Evolutionary conservation across 2,329 filamentous ascomycete genomes (phyloP).

Genomic region (Dothideomycetes sp.): DNA sequence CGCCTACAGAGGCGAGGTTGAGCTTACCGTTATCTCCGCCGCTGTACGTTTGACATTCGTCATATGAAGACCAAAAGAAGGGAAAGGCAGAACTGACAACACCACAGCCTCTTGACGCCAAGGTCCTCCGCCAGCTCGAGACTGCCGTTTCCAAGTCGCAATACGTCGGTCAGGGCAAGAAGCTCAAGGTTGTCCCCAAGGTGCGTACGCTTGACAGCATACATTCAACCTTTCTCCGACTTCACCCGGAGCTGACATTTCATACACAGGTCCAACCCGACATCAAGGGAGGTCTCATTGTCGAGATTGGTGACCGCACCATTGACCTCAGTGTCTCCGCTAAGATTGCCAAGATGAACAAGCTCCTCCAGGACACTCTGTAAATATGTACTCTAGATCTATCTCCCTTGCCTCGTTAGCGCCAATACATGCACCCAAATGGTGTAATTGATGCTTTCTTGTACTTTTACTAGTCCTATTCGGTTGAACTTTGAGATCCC

Average conservation of each 20-base stretch:
- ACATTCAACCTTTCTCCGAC: not conserved
- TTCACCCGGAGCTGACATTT: not conserved
- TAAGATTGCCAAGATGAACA: constrained; percentile 98
- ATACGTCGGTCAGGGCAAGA: constrained; percentile 85
- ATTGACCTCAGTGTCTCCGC: constrained; percentile 93
- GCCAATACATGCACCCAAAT: not conserved
- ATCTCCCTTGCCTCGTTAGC: not conserved
- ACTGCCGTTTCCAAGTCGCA: constrained; percentile 77
- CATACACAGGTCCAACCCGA: constrained; percentile 77
- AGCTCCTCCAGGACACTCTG: constrained; percentile 91
- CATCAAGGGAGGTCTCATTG: constrained; percentile 83
- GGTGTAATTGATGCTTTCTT: not conserved
- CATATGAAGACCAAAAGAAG: no score
- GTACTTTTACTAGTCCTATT: no score
- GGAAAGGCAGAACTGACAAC: constrained; percentile 6
- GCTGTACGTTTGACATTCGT: constrained; percentile 47
- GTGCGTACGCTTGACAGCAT: constrained; percentile 33
- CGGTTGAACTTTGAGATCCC: no score
- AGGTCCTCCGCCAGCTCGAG: constrained; percentile 78
- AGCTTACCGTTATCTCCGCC: constrained; percentile 84
- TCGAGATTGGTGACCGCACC: constrained; percentile 95
- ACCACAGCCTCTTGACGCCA: constrained; percentile 68
- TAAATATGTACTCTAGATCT: constrained; percentile 50
- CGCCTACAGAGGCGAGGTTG: constrained; percentile 83
- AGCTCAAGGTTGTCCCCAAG: constrained; percentile 92